Evolutionary conservation across 2,329 filamentous ascomycete species (phyloP).

Genomic region (Hirsutella minnesotensis): DNA sequence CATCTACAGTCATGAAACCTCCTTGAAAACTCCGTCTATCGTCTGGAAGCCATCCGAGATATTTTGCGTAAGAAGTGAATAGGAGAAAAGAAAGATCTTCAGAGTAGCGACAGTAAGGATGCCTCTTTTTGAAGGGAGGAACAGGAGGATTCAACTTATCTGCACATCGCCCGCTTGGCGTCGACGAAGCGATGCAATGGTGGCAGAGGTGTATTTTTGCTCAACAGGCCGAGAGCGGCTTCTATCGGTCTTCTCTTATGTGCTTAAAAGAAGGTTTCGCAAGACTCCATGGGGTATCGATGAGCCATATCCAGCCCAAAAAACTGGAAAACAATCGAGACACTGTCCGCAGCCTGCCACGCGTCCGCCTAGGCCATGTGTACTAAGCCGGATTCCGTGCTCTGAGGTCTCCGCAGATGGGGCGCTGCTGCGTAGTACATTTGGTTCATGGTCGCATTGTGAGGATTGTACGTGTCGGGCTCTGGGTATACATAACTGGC

Average conservation of each 20-base stretch:
- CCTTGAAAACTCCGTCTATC: neutral
- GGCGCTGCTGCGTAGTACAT: constrained; percentile 61
- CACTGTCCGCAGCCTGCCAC: constrained; percentile 2
- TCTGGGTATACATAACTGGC: constrained; percentile 71
- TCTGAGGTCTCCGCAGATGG: constrained; percentile 59
- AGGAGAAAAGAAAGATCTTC: too few relatives aligned
- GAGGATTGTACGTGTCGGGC: constrained; percentile 55
- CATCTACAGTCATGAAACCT: neutral
- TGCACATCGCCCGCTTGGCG: too few relatives aligned
- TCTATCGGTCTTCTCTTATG: too few relatives aligned
- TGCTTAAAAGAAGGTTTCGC: neutral
- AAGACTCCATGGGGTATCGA: constrained; percentile 13
- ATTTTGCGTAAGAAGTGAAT: too few relatives aligned
- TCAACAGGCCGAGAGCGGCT: too few relatives aligned
- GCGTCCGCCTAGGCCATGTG: constrained; percentile 24
- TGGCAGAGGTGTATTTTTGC: too few relatives aligned
- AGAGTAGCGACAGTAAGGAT: too few relatives aligned
- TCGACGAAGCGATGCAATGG: too few relatives aligned
- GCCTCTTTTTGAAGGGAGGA: too few relatives aligned
- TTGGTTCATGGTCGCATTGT: constrained; percentile 46
- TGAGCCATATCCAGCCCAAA: constrained; percentile 1
- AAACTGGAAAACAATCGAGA: neutral
- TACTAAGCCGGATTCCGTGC: constrained; percentile 51
- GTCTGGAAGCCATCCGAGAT: too few relatives aligned
- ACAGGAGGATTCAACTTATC: too few relatives aligned